Evolutionary conservation across 2,329 filamentous ascomycete genomes (phyloP), one percentile per base, ranked within the genome.

Genomic region (Claviceps sp.): DNA sequence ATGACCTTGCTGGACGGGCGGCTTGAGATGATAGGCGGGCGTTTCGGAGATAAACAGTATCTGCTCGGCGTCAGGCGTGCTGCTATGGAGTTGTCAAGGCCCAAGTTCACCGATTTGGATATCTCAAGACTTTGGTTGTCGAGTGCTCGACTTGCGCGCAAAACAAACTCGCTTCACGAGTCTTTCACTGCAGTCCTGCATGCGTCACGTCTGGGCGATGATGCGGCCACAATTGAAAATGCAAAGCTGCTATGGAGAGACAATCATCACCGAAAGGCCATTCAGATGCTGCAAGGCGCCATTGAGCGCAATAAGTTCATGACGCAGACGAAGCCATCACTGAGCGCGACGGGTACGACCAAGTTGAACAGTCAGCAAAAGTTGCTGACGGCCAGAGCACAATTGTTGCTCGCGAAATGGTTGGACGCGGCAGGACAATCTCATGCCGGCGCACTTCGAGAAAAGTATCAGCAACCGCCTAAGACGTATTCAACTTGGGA

Each of bases 151-250:
- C 76, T 98, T 34, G 89, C 91, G 18, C 80, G 93, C 53, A 96
- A 97, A 69, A 80, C 85, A 7, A 86, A 87, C 55, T 85, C 86
- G 16, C 84, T 84, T 51, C 84, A 89, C 51, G 89, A 91, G 59
- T 94, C 93, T 1, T 95, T 96, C 70, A 93, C 94, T 63, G 89
- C 91, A 14, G 89, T 97, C 24, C 76, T 97, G 2, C 89, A 93
- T 67, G 93, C 94, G 11, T 85, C 87, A 22, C 80, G 85, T 55
- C 77, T 95, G 11, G 87, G 88, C 20, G 89, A 95, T 58, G 83
- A 86, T 54, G 88, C 87, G 2, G 89, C 91, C 11, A 91, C 88
- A 9, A 93, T 98, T 55, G 94, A 98, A 65, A 91, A 98, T 65
- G 89, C 93, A 2, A 84, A 90, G 54, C 75, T 98, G 34, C 72